These are phyloP conservation scores for Aspergillus homomorphus DNA, from an alignment of 495 filamentous ascomycete genomes.

Conservation along the genomic window DNA sequence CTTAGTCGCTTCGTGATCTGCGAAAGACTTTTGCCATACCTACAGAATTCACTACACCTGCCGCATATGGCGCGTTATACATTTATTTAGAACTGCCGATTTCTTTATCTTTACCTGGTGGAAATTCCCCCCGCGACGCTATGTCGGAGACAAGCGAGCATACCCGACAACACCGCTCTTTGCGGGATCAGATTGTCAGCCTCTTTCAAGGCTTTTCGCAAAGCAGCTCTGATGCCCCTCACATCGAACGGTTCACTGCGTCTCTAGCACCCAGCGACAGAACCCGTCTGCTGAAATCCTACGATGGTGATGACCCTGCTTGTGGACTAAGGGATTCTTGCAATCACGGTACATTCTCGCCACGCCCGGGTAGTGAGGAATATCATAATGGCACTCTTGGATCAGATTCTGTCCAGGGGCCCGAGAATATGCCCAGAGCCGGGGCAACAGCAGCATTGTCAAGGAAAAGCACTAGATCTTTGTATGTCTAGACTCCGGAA, in stretches of 20 bases:
- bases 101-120: not conserved
- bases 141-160: constrained; percentile 34
- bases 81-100: not conserved
- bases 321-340: constrained; percentile 49
- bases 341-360: constrained; percentile 79
- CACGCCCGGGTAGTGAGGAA: constrained; percentile 51
- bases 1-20: not conserved
- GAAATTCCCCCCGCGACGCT: constrained; percentile 6
- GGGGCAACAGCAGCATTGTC: constrained; percentile 31
- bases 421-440: constrained; percentile 34
- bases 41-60: not conserved
- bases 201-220: constrained; percentile 29
- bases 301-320: constrained; percentile 32
- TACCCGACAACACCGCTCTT: constrained; percentile 27
- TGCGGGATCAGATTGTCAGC: constrained; percentile 37
- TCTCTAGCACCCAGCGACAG: constrained; percentile 25
- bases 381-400: constrained; percentile 24
- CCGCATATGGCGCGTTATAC: constrained; percentile 9
- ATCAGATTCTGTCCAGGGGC: constrained; percentile 23
- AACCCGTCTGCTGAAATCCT: constrained; percentile 40
- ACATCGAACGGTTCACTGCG: constrained; percentile 3
- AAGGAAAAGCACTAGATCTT: constrained; percentile 32
- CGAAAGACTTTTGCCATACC: not conserved
- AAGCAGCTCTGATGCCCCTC: constrained; percentile 3
- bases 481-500: constrained; percentile 25